Conservation (phyloP, 257 asterid genomes). For the Cinchona pubescens region DNA sequence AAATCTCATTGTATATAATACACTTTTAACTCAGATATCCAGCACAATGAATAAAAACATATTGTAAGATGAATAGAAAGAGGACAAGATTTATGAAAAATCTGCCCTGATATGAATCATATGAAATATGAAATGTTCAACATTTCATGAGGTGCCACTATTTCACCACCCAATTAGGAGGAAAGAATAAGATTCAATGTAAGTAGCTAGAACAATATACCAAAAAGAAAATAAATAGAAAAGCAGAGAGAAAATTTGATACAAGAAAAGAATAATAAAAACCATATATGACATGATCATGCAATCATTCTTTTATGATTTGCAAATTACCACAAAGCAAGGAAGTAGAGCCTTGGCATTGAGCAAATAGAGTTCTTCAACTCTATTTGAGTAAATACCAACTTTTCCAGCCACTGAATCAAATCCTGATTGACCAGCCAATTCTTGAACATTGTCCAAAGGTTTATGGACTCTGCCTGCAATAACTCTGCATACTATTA, state of each 20-base stretch:
- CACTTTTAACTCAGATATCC: too few relatives aligned
- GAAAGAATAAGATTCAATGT: not conserved
- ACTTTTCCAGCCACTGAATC: constrained; percentile 92
- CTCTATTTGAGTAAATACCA: constrained; percentile 58
- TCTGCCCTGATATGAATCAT: not conserved
- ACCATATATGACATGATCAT: too few relatives aligned
- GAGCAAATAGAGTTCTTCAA: constrained; percentile 85
- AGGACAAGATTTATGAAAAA: not conserved
- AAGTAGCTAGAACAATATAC: not conserved
- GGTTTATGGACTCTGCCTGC: constrained; percentile 96
- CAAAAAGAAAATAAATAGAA: not conserved
- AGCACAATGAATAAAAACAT: too few relatives aligned
- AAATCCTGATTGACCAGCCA: constrained; percentile 71
- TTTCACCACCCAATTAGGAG: too few relatives aligned
- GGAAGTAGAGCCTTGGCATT: constrained; percentile 85
- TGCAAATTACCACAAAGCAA: constrained; percentile 83
- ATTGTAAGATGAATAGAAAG: too few relatives aligned
- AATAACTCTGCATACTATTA: constrained; percentile 83
- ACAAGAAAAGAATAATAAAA: not conserved
- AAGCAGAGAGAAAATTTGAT: not conserved
- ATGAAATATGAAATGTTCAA: too few relatives aligned
- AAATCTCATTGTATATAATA: too few relatives aligned
- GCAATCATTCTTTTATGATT: constrained; percentile 19
- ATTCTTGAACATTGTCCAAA: constrained; percentile 61
- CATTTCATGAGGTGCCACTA: too few relatives aligned